Conservation (phyloP, 257 asterid species). For the Striga asiatica region DNA sequence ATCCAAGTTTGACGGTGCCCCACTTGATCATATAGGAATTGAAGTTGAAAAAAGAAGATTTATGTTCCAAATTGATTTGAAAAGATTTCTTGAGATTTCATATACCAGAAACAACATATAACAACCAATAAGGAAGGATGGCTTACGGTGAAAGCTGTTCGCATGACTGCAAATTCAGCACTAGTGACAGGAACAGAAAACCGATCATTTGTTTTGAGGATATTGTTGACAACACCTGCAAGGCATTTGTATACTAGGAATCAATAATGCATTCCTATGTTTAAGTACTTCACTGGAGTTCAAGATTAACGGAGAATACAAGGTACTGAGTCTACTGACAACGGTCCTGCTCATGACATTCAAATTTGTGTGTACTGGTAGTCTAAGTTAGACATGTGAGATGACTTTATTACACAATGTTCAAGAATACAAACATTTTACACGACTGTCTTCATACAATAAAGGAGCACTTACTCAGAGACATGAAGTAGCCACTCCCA, state of each 20-base stretch:
- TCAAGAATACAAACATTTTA: slow-evolving; percentile 1
- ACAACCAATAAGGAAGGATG: background rate
- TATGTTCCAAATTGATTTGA: background rate
- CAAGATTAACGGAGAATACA: too few species aligned
- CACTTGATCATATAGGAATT: background rate
- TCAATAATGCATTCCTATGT: background rate
- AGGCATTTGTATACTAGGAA: background rate
- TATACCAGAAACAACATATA: background rate
- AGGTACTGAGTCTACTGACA: background rate
- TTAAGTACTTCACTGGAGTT: background rate
- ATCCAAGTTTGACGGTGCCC: too few species aligned
- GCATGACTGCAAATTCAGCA: slow-evolving; percentile 89
- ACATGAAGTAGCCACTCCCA: slow-evolving; percentile 68
- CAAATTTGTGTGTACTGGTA: background rate
- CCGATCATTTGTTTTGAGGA: slow-evolving; percentile 55
- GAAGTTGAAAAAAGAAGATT: background rate
- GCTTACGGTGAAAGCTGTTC: slow-evolving; percentile 74
- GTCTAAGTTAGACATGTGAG: background rate
- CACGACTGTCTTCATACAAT: background rate
- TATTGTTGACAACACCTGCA: slow-evolving; percentile 78
- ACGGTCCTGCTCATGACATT: background rate
- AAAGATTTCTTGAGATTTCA: background rate
- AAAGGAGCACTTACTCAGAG: slow-evolving; percentile 48
- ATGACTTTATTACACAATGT: background rate
- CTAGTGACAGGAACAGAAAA: slow-evolving; percentile 76